Evolutionary conservation across 2,329 filamentous ascomycete genomes (phyloP), one percentile per base, ranked within the genome.

Genomic region (Phialophora chinensis): DNA sequence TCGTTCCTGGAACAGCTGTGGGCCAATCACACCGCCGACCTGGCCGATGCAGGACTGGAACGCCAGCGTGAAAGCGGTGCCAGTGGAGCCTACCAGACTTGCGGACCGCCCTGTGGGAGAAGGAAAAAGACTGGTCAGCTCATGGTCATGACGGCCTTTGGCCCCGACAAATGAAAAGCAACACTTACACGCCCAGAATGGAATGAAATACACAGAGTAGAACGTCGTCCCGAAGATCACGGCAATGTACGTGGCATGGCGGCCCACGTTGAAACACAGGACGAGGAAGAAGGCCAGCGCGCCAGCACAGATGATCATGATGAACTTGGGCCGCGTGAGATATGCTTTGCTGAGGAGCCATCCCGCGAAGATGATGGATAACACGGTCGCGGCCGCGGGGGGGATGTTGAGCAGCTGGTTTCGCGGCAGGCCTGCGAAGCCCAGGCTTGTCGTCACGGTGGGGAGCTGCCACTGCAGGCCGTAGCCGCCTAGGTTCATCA

Each of bases 1-100:
- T 44, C 75, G 75, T 35, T 75, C 77, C 47, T 76, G 73, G 69
- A 84, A 84, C 25, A 84, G 78, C 70, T 84, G 82, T 10, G 82
- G 79, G 0, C 81, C 82, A 11, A 84, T 77, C 1, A 81, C 81
- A 17, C 80, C 81, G 3, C 82, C 82, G 20, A 84, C 82, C 67
- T 84, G 81, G 0, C 82, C 82, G 69, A 84, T 83, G 63, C 79
- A 81, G 67, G 83, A 84, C 59, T 82, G 81, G 61, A 84, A 85
- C 0, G 79, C 82, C 62, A 84, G 83, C 1, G 80, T 78, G 71
- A 84, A 84, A 0, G 82, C 82, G 0, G 82, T 83, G 0, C 82
- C 82, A 0, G 82, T 84, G 1, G 82, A 79, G 2, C 80, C 53
- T 75, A 77, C 0, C 79, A 83, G 2, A 81, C 83, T 72, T 82